phyloP scores from a whole-genome alignment of 371 early-diverging fungal species.

The Syncephalastrum sp. region DNA sequence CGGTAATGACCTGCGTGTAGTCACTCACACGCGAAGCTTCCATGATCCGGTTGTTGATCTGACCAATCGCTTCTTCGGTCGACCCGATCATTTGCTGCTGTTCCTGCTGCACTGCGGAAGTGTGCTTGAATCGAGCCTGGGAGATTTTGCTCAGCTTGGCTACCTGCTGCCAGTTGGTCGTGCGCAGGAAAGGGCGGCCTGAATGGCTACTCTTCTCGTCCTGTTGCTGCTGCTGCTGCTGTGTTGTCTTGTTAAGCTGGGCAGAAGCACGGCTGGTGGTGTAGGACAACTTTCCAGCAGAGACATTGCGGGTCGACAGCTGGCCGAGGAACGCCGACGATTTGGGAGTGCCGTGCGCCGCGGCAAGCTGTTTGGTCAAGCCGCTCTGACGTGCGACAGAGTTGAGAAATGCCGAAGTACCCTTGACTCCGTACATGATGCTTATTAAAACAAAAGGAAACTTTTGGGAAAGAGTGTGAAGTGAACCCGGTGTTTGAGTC shows the following conservation, averaged over 20 bases:
- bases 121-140: conserved; percentile 15
- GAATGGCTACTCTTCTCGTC: conserved; percentile 7
- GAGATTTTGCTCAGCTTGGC: conserved; percentile 11
- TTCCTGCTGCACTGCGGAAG: conserved; percentile 1
- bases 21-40: conserved; percentile 26
- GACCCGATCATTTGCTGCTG: background rate
- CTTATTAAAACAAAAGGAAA: conserved; percentile 7
- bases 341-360: conserved; percentile 29
- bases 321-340: conserved; percentile 38
- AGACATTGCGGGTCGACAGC: conserved; percentile 40
- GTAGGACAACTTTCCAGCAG: conserved; percentile 43
- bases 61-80: conserved; percentile 10
- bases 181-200: conserved; percentile 11
- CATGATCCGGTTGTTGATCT: conserved; percentile 30
- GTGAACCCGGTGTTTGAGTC: background rate
- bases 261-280: conserved; percentile 36
- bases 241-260: conserved; percentile 21
- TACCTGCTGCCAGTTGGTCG: conserved; percentile 7
- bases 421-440: conserved; percentile 48
- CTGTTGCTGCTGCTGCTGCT: conserved; percentile 17
- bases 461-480: conserved; percentile 5
- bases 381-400: conserved; percentile 46
- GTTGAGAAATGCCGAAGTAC: conserved; percentile 39
- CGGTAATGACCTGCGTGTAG: conserved; percentile 24
- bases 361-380: conserved; percentile 40